These are phyloP conservation scores for Trichoderma atrobrunneum DNA, from an alignment of 2,329 filamentous ascomycete genomes.

Conservation along the genomic window DNA sequence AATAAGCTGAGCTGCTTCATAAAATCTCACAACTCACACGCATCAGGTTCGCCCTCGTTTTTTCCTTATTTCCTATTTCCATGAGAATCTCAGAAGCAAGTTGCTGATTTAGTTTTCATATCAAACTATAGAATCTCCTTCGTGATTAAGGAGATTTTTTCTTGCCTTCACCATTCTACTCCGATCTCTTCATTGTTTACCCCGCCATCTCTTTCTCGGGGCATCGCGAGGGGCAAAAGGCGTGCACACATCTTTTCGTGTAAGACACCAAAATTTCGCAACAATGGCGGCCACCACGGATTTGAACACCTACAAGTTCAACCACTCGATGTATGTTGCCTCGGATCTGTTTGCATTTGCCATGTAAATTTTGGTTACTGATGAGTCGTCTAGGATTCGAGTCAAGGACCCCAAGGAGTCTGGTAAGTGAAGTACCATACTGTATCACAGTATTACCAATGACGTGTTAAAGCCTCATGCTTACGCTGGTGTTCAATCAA, in stretches of 20 bases:
- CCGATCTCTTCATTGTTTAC: neutral
- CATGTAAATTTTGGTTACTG: neutral
- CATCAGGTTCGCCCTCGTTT: neutral
- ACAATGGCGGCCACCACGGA: conserved; percentile 70
- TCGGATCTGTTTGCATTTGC: neutral
- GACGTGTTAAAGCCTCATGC: neutral
- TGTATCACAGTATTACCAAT: neutral
- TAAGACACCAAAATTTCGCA: conserved; percentile 33
- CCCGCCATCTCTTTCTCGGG: conserved; percentile 7
- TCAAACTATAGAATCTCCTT: neutral
- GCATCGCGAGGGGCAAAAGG: neutral
- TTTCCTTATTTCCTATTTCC: neutral
- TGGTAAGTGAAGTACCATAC: conserved; percentile 45
- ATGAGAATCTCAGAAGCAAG: neutral
- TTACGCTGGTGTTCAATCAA: conserved; percentile 29
- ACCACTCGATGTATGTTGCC: conserved; percentile 73
- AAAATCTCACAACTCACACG: neutral
- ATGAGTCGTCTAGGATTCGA: conserved; percentile 64
- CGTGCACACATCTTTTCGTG: neutral
- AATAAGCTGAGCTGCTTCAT: neutral
- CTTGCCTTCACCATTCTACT: neutral
- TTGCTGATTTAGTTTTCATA: neutral
- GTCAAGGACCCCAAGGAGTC: conserved; percentile 90
- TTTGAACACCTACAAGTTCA: conserved; percentile 73
- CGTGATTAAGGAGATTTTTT: neutral